phyloP scores from a whole-genome alignment of 2,329 filamentous ascomycete species.

The Aspergillus luchuensis region DNA sequence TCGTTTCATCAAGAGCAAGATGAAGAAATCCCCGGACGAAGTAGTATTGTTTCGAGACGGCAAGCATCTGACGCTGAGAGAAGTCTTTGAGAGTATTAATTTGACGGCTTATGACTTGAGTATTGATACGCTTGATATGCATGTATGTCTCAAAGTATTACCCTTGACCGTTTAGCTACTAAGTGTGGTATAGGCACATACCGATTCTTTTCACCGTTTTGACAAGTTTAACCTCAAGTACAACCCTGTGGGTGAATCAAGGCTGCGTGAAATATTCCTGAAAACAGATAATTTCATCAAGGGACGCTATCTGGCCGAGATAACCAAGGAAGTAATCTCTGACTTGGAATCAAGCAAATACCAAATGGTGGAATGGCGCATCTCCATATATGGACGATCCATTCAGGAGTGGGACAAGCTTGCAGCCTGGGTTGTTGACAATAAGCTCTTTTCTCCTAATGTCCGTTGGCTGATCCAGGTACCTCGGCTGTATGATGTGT shows the following conservation, averaged over 20 bases:
- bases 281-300: constrained; percentile 99
- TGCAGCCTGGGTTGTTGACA: constrained; percentile 95
- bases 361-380: constrained; percentile 99
- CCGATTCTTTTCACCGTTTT: constrained; percentile 96
- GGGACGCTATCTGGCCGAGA: constrained; percentile 92
- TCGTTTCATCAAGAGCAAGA: constrained; percentile 99
- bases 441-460: constrained; percentile 97
- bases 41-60: constrained; percentile 90
- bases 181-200: constrained; percentile 68
- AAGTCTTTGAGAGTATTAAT: constrained; percentile 97
- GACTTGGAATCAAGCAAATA: constrained; percentile 99
- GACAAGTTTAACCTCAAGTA: constrained; percentile 99
- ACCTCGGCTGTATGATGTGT: constrained; percentile 91
- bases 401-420: constrained; percentile 97
- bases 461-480: constrained; percentile 97
- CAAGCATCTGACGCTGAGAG: constrained; percentile 83
- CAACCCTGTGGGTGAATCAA: constrained; percentile 93
- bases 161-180: constrained; percentile 5
- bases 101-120: constrained; percentile 95
- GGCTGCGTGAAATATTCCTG: constrained; percentile 93
- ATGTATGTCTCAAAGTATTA: constrained; percentile 59
- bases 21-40: constrained; percentile 97
- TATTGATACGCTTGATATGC: constrained; percentile 98
- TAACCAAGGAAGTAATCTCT: constrained; percentile 95
- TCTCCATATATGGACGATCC: constrained; percentile 91